Conservation (phyloP, 352 stramenopile species). For the Pythium guiyangense region DNA sequence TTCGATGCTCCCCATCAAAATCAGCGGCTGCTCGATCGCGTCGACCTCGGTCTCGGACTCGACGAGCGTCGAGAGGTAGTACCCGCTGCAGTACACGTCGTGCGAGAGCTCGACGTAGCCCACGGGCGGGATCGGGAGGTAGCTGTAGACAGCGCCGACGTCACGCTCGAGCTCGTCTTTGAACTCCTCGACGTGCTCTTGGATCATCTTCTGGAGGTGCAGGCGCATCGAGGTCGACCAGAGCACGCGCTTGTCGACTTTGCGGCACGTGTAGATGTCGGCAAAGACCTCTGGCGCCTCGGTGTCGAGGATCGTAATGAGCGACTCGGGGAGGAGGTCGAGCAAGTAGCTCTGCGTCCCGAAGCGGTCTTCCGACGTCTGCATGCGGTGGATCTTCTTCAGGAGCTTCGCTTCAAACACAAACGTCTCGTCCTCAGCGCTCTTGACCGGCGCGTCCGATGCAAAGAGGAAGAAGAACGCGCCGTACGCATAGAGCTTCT, state of each 20-base stretch:
- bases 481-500: constrained; percentile 55
- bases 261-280: constrained; percentile 51
- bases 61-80: constrained; percentile 67
- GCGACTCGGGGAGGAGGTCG: constrained; percentile 67
- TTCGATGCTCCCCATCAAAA: constrained; percentile 74
- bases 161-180: constrained; percentile 46
- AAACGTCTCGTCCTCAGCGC: constrained; percentile 27
- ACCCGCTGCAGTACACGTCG: constrained; percentile 72
- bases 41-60: constrained; percentile 47
- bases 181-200: constrained; percentile 72
- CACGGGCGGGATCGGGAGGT: constrained; percentile 61
- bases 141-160: constrained; percentile 50
- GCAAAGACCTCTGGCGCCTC: constrained; percentile 62
- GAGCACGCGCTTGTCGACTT: constrained; percentile 57
- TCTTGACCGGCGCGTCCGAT: constrained; percentile 19
- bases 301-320: constrained; percentile 64
- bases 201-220: constrained; percentile 68
- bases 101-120: constrained; percentile 67
- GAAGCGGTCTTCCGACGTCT: constrained; percentile 40
- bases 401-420: constrained; percentile 59
- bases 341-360: constrained; percentile 58
- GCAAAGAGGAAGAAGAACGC: constrained; percentile 77
- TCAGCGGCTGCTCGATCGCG: constrained; percentile 67
- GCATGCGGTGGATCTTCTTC: constrained; percentile 56
- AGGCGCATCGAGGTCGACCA: constrained; percentile 68